Percentiles rank a stretch among this genome's conserved stretches.
These are phyloP conservation scores for Creolimax fragrantissima DNA, from an alignment of 78 protist genomes.

Conservation along the genomic window DNA sequence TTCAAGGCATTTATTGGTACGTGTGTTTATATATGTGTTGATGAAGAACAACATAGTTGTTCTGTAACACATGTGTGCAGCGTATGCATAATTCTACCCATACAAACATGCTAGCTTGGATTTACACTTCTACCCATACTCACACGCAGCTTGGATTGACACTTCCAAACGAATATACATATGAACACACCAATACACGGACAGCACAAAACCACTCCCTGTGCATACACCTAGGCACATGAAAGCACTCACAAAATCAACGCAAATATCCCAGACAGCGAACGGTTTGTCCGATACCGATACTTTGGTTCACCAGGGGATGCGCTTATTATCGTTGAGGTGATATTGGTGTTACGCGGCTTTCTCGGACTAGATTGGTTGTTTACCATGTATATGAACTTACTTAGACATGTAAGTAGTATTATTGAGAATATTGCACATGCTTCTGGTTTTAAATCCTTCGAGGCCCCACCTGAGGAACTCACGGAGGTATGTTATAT, in stretches of 20 bases:
- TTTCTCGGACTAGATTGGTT: slow-evolving; percentile 13
- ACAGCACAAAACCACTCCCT: no score
- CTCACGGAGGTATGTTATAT: background rate
- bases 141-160: no score
- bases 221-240: no score
- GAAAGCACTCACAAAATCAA: no score
- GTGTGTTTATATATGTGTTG: no score
- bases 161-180: no score
- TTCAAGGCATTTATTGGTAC: background rate
- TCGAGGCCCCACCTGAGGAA: background rate
- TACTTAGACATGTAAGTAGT: background rate
- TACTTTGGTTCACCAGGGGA: slow-evolving; percentile 22
- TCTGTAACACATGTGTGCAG: background rate
- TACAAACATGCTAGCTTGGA: no score
- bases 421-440: background rate
- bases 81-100: no score
- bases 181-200: no score
- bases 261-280: background rate
- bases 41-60: background rate
- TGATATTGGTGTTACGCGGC: background rate
- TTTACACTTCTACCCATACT: no score
- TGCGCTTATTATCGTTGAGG: slow-evolving; percentile 11
- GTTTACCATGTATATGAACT: background rate
- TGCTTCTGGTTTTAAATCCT: background rate
- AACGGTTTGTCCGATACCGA: background rate